A percentile compares a stretch with the other conserved stretches of the same genome.
phyloP scores from a whole-genome alignment of 371 early-diverging fungal species.

The Mucor irregularis region DNA sequence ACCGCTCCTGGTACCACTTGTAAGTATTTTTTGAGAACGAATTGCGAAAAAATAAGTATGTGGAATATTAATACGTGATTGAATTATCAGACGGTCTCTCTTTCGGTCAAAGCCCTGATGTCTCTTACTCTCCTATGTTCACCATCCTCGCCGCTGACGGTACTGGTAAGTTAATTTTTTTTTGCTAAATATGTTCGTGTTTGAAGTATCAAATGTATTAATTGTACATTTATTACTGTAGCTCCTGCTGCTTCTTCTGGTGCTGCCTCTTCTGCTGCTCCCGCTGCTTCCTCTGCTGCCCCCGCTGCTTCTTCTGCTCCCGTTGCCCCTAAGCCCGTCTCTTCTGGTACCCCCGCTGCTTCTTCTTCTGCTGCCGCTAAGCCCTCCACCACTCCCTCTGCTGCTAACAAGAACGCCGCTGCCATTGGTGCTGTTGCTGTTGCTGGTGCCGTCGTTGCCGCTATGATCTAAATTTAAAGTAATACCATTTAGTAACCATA shows the following conservation, averaged over 20 bases:
- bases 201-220: not conserved
- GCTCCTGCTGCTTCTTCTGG: constrained; percentile 7
- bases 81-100: constrained; percentile 11
- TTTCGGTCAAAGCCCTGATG: constrained; percentile 18
- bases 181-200: not conserved
- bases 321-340: not conserved
- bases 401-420: constrained; percentile 28
- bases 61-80: not conserved
- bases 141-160: constrained; percentile 36
- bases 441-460: constrained; percentile 33
- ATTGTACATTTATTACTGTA: not conserved
- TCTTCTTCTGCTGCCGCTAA: constrained; percentile 6
- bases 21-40: constrained; percentile 40
- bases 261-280: constrained; percentile 4
- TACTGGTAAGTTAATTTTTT: constrained; percentile 9
- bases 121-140: constrained; percentile 36
- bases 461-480: constrained; percentile 22
- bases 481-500: not conserved
- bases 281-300: not conserved
- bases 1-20: constrained; percentile 38
- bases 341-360: constrained; percentile 4
- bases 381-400: constrained; percentile 10
- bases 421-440: constrained; percentile 27
- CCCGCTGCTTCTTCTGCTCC: constrained; percentile 1
- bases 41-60: no score